Evolutionary conservation across 1,284 basidiomycete genomes (phyloP), one percentile per base, ranked within the genome.

Genomic region (Microbotryomycetes sp.): DNA sequence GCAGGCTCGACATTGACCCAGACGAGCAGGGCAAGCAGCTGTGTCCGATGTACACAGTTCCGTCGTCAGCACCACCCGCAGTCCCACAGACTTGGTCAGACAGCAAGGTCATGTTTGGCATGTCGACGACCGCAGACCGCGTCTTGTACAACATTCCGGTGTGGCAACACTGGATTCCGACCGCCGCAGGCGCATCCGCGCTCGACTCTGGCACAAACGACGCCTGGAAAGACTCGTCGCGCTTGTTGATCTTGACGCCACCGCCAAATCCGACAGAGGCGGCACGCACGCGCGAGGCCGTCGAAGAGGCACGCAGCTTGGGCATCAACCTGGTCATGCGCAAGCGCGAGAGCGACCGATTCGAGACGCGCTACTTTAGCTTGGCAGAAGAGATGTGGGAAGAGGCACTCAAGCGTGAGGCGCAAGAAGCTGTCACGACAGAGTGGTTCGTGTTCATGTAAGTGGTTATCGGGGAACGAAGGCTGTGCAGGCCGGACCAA

Each of bases 371-470:
- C 45, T 71, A 71, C 49, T 68, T 71, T 47, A 62, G 53, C 11
- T 48, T 70, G 5, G 67, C 59, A 5, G 58, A 63, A 49, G 70
- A 70, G 56, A 62, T 70, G 66, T 70, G 61, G 60, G 48, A 29
- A 5, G 68, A 68, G 45, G 53, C 62, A 11, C 46, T 48, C 24
- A 46, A 45, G 27, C 51, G 60, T 26, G 63, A 61, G 50, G 26
- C 45, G 3, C 13, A 60, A 23, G 65, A 65, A 3, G 68, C 63
- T 1, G 59, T 64, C 47, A 51, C 16, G 47, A 65, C 61, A 24
- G 66, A 68, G 45, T 71, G 70, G 70, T 71, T 71, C 31, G 60
- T 66, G 11, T 66, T 71, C 41, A 59, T 60, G 70, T 71, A 59
- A 59, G 69, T 59, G n/a, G 15, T 2, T 4, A 1, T 24, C 11